Evolutionary conservation across 805 yeast species (phyloP), one percentile per base, ranked within the genome.

Genomic region (Candida caryicola): DNA sequence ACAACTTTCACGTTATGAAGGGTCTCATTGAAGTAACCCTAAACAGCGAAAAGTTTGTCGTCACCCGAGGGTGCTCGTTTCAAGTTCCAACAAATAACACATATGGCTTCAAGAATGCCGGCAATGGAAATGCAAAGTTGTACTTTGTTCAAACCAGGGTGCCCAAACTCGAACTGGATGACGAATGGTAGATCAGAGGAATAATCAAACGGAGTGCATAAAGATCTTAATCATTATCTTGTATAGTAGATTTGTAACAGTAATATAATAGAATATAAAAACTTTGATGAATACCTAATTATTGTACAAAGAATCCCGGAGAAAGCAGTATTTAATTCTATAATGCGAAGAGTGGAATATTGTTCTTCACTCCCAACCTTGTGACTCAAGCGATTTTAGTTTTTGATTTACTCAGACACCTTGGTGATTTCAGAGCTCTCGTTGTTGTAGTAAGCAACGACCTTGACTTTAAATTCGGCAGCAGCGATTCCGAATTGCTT

Each of bases 401-500:
- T 21, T 21, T 7, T 7, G 25, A 17, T 26, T 28, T 36, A 40
- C 33, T 38, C 37, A 17, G 52, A 40, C 21, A 57, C 46, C 44
- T 56, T 52, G 23, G 51, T 53, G 32, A 61, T 50, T 43, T 62
- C 58, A 12, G 59, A 44, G 29, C 46, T 63, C 39, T 86, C 88
- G 41, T 76, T 81, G 59, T 84, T 81, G 59, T 85, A 91, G 62
- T 75, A 86, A 14, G 93, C 96, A 51, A 81, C 66, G 46, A 85
- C 67, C 52, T 79, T 75, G 36, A 93, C 95, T 63, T 81, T 87
- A 67, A 91, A 93, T 58, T 86, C 89, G 31, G 96, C 76, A 39
- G 89, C 88, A 9, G 97, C 97, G 41, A 95, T 79, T 55, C 99
- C 99, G 62, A 93, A 95, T 51, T 87, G 93, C 66, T 93, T 93